These are phyloP conservation scores for Spathaspora sp. DNA, from an alignment of 1,139 yeast species.

Conservation along the genomic window DNA sequence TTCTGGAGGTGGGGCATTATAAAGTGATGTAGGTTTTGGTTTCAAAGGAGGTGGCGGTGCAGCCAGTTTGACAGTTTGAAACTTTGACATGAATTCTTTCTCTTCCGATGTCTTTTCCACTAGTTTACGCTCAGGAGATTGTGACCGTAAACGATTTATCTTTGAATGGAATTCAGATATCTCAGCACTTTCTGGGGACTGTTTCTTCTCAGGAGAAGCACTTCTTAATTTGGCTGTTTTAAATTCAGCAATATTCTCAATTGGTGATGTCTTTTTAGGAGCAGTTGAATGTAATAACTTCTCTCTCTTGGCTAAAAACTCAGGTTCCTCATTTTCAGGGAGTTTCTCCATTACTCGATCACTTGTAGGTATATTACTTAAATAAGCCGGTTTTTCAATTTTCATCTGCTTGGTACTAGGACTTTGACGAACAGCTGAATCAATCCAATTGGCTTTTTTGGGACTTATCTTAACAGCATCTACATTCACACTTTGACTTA, in stretches of 20 bases:
- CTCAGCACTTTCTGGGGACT: not conserved
- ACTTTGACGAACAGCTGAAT: not conserved
- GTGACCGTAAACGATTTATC: conserved; percentile 1
- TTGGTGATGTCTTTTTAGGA: not conserved
- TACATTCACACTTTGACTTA: not conserved
- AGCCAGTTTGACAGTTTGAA: conserved; percentile 7
- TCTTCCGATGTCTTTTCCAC: conserved; percentile 3
- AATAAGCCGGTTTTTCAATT: not conserved
- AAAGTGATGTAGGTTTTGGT: conserved; percentile 7
- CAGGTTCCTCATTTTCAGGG: not conserved
- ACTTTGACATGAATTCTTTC: conserved; percentile 7
- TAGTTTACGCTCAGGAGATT: conserved; percentile 6
- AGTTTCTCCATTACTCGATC: not conserved
- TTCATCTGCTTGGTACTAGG: not conserved
- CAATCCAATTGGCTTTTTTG: not conserved
- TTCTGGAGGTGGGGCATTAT: conserved; percentile 10
- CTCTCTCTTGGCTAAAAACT: not conserved
- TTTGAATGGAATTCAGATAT: conserved; percentile 1
- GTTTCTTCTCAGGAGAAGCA: conserved; percentile 8
- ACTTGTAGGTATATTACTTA: not conserved
- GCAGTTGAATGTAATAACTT: not conserved
- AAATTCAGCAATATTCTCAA: not conserved
- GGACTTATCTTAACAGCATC: not conserved
- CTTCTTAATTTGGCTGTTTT: conserved; percentile 16
- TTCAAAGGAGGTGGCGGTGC: conserved; percentile 4